These are phyloP conservation scores for Vitis vinifera DNA, from an alignment of 164 flowering plant species.

Conservation along the genomic window DNA sequence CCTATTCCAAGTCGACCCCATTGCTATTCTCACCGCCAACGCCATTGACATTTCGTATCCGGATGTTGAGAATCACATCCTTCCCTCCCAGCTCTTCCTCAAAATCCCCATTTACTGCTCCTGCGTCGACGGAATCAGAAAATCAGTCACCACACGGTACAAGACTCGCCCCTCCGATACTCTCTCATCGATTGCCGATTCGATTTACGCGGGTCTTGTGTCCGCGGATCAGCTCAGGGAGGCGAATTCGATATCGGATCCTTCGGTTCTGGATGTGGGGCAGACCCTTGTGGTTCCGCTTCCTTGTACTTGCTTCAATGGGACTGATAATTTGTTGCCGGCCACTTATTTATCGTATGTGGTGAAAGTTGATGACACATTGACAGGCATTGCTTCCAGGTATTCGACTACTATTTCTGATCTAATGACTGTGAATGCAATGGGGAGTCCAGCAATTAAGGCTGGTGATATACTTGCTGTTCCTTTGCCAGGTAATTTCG, in stretches of 20 bases:
- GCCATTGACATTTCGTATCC: constrained; percentile 83
- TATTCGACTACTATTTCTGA: constrained; percentile 76
- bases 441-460: constrained; percentile 58
- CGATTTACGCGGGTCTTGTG: constrained; percentile 68
- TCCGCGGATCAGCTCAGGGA: constrained; percentile 80
- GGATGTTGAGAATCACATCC: constrained; percentile 88
- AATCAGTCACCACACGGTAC: constrained; percentile 62
- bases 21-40: constrained; percentile 75
- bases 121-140: constrained; percentile 87
- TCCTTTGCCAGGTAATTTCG: constrained; percentile 72
- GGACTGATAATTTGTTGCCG: constrained; percentile 67
- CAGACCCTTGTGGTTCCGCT: constrained; percentile 62
- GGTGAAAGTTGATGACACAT: constrained; percentile 56
- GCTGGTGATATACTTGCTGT: constrained; percentile 90
- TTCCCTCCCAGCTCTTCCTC: constrained; percentile 72
- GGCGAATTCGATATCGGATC: constrained; percentile 71
- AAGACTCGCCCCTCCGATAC: constrained; percentile 78
- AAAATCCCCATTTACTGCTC: constrained; percentile 77
- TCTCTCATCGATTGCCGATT: constrained; percentile 52
- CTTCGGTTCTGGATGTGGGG: constrained; percentile 62
- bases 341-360: constrained; percentile 85
- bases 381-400: constrained; percentile 60
- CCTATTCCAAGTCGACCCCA: constrained; percentile 82
- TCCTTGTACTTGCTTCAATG: constrained; percentile 91
- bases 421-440: constrained; percentile 85